Base-by-base conservation (phyloP, 495 filamentous ascomycete species). In the Aspergillus asperescens region DNA sequence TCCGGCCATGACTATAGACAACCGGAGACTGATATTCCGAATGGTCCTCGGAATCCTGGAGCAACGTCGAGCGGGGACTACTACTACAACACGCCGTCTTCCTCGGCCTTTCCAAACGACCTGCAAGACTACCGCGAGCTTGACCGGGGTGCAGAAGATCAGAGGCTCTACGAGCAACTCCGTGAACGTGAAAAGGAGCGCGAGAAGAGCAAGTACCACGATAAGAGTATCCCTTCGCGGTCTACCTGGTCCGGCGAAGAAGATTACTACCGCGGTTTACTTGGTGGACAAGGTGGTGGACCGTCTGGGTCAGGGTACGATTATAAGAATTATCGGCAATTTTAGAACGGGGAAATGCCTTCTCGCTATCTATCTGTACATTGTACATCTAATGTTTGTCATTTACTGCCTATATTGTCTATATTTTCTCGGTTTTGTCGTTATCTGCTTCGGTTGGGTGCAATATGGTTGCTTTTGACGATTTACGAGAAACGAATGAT, bases 261-360 rank as follows among this genome's bases (percentile, higher is more conserved):
- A 12, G 69, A 71, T 16, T 72, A 70, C 50, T 73, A 74, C 50
- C 67, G 69, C n/a, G 66, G 69, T 10, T 48, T 68, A 52, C 54
- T 68, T 19, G 66, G 66, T 40, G 65, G 67, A 24, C 66, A 71
- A 16, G 66, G 66, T 32, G 60, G 64, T 45, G 62, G 65, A 10
- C 53, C 68, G 5, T 37, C 54, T 19, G 40, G 44, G 13, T 39
- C 52, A 45, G 62, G 67, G 3, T 64, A 69, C 43, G 69, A 71
- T 31, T 69, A 72, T 37, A 68, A 64, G 45, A 28, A 40, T 9
- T 72, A 70, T 48, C 54, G 63, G 22, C 72, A 51, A 60, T 13
- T 25, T 27, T n/a, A n/a, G n/a, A n/a, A n/a, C n/a, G 24, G n/a
- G 9, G 18, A 8, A 7, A 23, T 48, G 5, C 40, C 15, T 4